Evolutionary conservation across 1,284 basidiomycete species (phyloP).

Genomic region (Austroboletus niveus): DNA sequence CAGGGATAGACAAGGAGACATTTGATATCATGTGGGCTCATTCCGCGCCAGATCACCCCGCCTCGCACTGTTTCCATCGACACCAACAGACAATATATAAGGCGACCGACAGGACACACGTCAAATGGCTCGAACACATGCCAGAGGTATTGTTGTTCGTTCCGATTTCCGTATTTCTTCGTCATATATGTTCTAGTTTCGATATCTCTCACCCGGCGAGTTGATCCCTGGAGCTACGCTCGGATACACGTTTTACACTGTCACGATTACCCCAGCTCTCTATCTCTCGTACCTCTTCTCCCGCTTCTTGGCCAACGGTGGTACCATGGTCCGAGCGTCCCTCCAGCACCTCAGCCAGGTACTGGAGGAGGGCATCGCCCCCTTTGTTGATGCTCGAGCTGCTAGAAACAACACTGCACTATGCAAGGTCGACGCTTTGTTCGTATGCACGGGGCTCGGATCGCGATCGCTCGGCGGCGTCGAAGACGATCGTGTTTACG

Average conservation of each 20-base stretch:
- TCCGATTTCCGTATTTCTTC: background rate
- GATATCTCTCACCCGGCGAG: constrained; percentile 40
- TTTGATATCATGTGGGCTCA: constrained; percentile 68
- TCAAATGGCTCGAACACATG: constrained; percentile 51
- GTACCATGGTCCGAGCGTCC: constrained; percentile 45
- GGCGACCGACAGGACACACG: constrained; percentile 36
- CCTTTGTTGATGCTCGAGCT: constrained; percentile 10
- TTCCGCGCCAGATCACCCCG: constrained; percentile 53
- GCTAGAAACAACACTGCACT: background rate
- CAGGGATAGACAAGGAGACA: constrained; percentile 38
- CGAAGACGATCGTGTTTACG: constrained; percentile 68
- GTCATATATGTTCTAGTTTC: constrained; percentile 41
- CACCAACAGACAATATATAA: constrained; percentile 57
- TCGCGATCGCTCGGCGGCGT: constrained; percentile 74
- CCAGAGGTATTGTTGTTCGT: constrained; percentile 45
- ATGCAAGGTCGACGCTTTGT: constrained; percentile 5
- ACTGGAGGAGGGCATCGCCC: constrained; percentile 51
- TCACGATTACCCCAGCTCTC: constrained; percentile 64
- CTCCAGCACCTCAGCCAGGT: constrained; percentile 64
- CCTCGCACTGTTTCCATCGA: constrained; percentile 59
- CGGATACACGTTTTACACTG: constrained; percentile 56
- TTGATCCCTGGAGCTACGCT: constrained; percentile 40
- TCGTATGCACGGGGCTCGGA: constrained; percentile 64
- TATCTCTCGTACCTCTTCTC: constrained; percentile 37
- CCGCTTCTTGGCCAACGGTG: constrained; percentile 1